Evolutionary conservation across 371 early-diverging fungal genomes (phyloP), one percentile per base, ranked within the genome.

Genomic region (Fennellomyces sp.): DNA sequence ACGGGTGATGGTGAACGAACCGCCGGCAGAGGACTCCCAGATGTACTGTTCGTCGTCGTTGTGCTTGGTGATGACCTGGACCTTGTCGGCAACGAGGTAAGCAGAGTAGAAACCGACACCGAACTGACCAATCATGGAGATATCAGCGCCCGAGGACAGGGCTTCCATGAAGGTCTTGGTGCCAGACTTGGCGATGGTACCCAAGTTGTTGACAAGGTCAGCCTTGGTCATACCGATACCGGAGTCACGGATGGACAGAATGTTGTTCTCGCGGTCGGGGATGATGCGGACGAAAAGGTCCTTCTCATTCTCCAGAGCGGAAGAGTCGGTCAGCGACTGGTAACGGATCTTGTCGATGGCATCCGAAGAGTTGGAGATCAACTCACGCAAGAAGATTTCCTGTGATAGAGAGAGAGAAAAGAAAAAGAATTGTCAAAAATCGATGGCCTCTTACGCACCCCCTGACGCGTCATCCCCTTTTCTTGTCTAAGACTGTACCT

Each of bases 31-130:
- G 29, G 82, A 80, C 50, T 88, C 85, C 95, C 95, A 96, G 36
- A 92, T 81, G 70, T 90, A 87, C 63, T 91, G 89, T 51, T 79
- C 76, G 36, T 75, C 80, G 53, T 83, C 87, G 56, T 88, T 87
- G 72, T 89, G 81, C 79, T 94, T 95, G 59, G 88, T 86, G 63
- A 92, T 84, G 35, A 96, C 91, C 25, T 88, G 86, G 42, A 96
- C 94, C 60, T 83, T 78, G 65, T 94, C 92, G 21, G 94, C 92
- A 19, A 95, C 92, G 27, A 93, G 72, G 68, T 87, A 91, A 42
- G 87, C 84, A 67, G 78, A 91, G 81, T 96, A 96, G 81, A 94
- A 94, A 57, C 96, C 94, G 52, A 96, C 91, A 84, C 96, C 96
- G 74, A 96, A 96, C 79, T 95, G 95, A 64, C 96, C 96, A 76